phyloP scores from a whole-genome alignment of 192 early-diverging fungal genomes.

The Cladochytrium replicatum region DNA sequence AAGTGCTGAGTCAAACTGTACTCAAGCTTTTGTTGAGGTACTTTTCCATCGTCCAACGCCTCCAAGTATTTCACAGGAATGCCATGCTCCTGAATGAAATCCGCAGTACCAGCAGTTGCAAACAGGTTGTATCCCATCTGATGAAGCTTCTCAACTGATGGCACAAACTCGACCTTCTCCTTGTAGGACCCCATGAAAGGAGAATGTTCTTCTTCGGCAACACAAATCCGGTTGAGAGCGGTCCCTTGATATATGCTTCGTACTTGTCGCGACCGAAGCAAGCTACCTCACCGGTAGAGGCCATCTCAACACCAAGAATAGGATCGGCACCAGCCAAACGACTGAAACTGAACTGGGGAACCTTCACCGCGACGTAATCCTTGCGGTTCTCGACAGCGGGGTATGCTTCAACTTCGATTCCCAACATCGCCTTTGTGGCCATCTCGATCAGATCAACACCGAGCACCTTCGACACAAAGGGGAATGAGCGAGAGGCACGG shows the following conservation, averaged over 20 bases:
- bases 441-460: conserved; percentile 93
- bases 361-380: conserved; percentile 89
- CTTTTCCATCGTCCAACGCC: conserved; percentile 49
- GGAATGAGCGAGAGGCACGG: conserved; percentile 91
- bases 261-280: conserved; percentile 97
- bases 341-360: conserved; percentile 95
- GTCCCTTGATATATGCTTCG: conserved; percentile 93
- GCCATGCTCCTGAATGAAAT: conserved; percentile 92
- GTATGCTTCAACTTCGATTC: conserved; percentile 69
- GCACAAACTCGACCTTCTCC: conserved; percentile 94
- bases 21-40: conserved; percentile 57
- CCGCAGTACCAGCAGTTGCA: conserved; percentile 93
- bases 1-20: conserved; percentile 92
- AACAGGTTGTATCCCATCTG: conserved; percentile 85
- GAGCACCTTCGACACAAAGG: conserved; percentile 95
- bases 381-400: conserved; percentile 60
- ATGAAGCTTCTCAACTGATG: conserved; percentile 73
- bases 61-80: conserved; percentile 88
- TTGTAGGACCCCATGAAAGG: conserved; percentile 94
- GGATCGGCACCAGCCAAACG: conserved; percentile 94
- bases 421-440: conserved; percentile 90
- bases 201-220: conserved; percentile 94
- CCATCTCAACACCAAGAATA: conserved; percentile 98
- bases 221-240: conserved; percentile 85
- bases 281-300: conserved; percentile 97